Evolutionary conservation across 805 yeast genomes (phyloP).

Genomic region (Pichia nanzhaoensis): DNA sequence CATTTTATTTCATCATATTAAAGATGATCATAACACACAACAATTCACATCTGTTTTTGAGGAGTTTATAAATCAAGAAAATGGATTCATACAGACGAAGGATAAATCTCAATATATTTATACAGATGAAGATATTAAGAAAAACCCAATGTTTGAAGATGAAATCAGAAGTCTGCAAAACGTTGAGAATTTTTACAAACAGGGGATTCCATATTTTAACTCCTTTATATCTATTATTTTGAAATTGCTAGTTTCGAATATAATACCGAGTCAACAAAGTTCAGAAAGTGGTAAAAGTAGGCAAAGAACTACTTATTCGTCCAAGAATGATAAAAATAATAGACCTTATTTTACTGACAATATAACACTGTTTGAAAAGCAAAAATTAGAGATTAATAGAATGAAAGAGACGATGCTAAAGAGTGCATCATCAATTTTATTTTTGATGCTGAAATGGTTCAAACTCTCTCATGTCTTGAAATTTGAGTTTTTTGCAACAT

Average conservation of each 20-base stretch:
- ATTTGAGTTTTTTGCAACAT: slow-evolving; percentile 62
- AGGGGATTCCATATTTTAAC: slow-evolving; percentile 47
- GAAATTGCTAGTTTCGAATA: slow-evolving; percentile 53
- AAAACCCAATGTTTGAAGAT: slow-evolving; percentile 31
- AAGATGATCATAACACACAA: slow-evolving; percentile 58
- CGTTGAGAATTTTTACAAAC: slow-evolving; percentile 54
- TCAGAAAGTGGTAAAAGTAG: slow-evolving; percentile 21
- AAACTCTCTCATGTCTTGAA: slow-evolving; percentile 72
- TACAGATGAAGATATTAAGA: slow-evolving; percentile 23
- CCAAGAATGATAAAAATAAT: slow-evolving; percentile 4
- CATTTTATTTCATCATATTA: slow-evolving; percentile 53
- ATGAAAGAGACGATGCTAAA: slow-evolving; percentile 60
- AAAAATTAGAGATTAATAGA: slow-evolving; percentile 47
- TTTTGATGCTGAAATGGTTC: slow-evolving; percentile 65
- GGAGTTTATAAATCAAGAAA: slow-evolving; percentile 61
- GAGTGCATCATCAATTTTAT: slow-evolving; percentile 47
- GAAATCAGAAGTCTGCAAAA: slow-evolving; percentile 41
- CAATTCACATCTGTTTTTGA: slow-evolving; percentile 72
- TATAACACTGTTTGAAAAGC: slow-evolving; percentile 25
- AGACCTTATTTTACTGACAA: slow-evolving; percentile 14
- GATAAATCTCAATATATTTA: slow-evolving; percentile 19
- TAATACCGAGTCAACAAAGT: slow-evolving; percentile 20
- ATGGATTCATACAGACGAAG: slow-evolving; percentile 12
- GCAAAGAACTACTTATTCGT: slow-evolving; percentile 12
- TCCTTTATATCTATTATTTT: slow-evolving; percentile 60